Conservation (phyloP, 1,284 basidiomycete species). For the Ustilago loliicola region DNA sequence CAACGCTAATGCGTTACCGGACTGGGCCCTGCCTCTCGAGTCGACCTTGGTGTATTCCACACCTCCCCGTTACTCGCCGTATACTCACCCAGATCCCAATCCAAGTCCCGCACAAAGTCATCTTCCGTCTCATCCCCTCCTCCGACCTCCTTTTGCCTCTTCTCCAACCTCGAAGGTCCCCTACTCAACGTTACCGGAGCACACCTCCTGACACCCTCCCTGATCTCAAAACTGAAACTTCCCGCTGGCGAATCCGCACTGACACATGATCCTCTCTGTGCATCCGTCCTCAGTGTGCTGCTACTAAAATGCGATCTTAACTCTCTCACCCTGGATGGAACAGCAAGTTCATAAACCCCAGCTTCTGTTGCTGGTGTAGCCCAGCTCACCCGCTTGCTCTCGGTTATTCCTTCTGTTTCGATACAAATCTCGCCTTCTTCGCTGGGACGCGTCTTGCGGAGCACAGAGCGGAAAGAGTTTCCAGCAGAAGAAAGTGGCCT, state of each 20-base stretch:
- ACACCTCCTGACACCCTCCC: constrained; percentile 20
- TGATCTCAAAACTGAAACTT: constrained; percentile 47
- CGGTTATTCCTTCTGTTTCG: constrained; percentile 34
- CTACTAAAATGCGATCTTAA: constrained; percentile 32
- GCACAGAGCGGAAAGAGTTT: constrained; percentile 11
- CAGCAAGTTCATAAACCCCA: constrained; percentile 6
- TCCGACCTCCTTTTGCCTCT: background rate
- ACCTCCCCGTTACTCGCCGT: background rate
- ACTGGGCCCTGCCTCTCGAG: no score
- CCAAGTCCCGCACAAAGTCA: constrained; percentile 29
- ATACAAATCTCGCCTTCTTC: constrained; percentile 29
- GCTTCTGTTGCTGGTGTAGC: background rate
- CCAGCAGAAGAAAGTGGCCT: constrained; percentile 31
- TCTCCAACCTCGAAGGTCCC: background rate
- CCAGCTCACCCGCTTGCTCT: background rate
- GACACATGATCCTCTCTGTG: background rate
- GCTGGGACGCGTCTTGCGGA: constrained; percentile 9
- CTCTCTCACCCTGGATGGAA: constrained; percentile 2
- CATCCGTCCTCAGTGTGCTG: constrained; percentile 10
- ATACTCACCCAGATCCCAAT: constrained; percentile 30
- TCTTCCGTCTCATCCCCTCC: background rate
- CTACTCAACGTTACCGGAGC: constrained; percentile 12
- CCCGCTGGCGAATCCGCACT: constrained; percentile 24
- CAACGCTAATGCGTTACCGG: no score
- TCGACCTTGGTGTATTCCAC: background rate